Base-by-base conservation (phyloP, 2,329 filamentous ascomycete species). In the Colletotrichum neosansevieriae region DNA sequence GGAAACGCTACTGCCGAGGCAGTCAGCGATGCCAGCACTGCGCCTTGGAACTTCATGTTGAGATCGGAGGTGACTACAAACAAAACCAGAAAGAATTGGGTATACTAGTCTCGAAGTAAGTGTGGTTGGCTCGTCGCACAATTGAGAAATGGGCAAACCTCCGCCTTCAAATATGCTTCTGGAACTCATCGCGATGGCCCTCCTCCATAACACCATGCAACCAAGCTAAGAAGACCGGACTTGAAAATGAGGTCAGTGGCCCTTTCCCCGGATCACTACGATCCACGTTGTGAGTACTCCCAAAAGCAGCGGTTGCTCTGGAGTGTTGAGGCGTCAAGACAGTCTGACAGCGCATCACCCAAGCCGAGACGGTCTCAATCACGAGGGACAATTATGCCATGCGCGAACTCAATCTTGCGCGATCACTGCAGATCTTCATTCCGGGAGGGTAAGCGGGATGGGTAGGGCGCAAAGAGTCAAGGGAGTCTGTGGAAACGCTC, bases 1-100 rank as follows among this genome's bases (percentile, higher is more conserved):
- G 65, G 65, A 15, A 68, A 68, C 2, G 65, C 60, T 10, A 47
- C 34, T 15, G 38, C 60, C 13, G 61, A 59, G 10, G 65, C 44
- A 40, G 47, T 60, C 9, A 68, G 24, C 12, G 34, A 54, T 6
- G 54, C 47, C 29, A 56, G n/a, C 4, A 59, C 3, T 1, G 38
- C 42, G 5, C 19, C 12, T 3, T 44, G 60, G 38, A 42, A 36
- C 34, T 24, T 68, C 65, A 68, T 68, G 3, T 54, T 58, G n/a
- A 29, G 10, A 13, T 17, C 19, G 7, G n/a, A 36, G 11, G 12
- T 4, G 17, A n/a, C n/a, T 17, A 32, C n/a, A 38, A 21, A 54
- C 3, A 5, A 24, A 49, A 45, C 3, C 15, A 45, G 4, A 12
- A 45, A 4, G 42, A 9, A 17, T 29, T 38, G 12, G 6, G 17